Percentiles rank a stretch among this genome's conserved stretches.
These are phyloP conservation scores for Umbellularia californica DNA, from an alignment of 164 flowering plant genomes.

Conservation along the genomic window DNA sequence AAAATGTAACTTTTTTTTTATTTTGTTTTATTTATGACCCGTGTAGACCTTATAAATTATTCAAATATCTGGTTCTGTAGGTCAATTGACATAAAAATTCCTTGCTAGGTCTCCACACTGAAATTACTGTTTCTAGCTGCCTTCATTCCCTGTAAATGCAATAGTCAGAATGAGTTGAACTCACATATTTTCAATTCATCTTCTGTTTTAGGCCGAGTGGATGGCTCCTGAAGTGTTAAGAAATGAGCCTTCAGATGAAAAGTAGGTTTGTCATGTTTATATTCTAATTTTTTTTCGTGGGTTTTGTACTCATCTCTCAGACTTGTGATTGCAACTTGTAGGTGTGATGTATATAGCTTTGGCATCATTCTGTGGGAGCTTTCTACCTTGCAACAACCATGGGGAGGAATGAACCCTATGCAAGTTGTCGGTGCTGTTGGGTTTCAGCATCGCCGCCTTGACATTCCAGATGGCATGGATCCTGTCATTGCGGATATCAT, in stretches of 20 bases:
- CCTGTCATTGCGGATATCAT: slow-evolving; percentile 79
- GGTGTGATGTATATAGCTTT: slow-evolving; percentile 95
- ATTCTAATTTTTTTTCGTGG: neutral
- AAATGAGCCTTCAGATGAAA: slow-evolving; percentile 95
- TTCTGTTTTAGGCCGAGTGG: slow-evolving; percentile 88
- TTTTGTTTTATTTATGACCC: neutral
- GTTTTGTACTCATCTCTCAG: neutral
- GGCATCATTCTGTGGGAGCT: slow-evolving; percentile 98
- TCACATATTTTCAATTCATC: neutral
- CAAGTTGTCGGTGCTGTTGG: slow-evolving; percentile 99
- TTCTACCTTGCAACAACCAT: slow-evolving; percentile 84
- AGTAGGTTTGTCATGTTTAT: slow-evolving; percentile 37
- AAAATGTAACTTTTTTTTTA: neutral
- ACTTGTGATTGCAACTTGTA: slow-evolving; percentile 26
- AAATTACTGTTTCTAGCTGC: neutral
- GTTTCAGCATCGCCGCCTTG: slow-evolving; percentile 95
- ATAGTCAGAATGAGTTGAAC: neutral
- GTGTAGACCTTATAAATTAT: neutral
- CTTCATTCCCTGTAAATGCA: neutral
- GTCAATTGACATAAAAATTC: neutral
- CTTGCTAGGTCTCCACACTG: neutral
- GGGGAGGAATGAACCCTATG: slow-evolving; percentile 99
- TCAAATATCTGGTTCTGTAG: neutral
- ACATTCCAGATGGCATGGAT: slow-evolving; percentile 79
- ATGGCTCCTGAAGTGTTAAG: slow-evolving; percentile 99